Percentiles rank a stretch among this genome's conserved stretches.
phyloP scores from a whole-genome alignment of 441 rosid genomes.

The Melastoma candidum region DNA sequence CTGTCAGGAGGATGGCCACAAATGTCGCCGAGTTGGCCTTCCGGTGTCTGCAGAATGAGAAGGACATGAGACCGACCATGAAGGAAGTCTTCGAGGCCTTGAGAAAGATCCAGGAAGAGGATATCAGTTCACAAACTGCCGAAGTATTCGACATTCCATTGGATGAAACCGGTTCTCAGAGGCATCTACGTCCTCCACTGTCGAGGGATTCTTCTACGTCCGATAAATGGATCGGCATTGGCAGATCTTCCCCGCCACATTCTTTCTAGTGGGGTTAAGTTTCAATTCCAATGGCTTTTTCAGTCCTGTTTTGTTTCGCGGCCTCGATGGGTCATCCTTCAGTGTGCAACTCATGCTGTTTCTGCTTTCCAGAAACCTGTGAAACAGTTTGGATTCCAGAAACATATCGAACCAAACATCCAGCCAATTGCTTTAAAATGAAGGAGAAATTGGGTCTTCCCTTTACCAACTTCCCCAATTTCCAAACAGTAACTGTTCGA shows the following conservation, averaged over 20 bases:
- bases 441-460: too few species aligned
- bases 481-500: too few species aligned
- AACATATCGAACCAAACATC: too few species aligned
- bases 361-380: too few species aligned
- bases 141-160: conserved; percentile 34
- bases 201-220: conserved; percentile 41
- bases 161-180: conserved; percentile 41
- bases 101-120: conserved; percentile 24
- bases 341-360: too few species aligned
- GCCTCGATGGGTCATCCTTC: too few species aligned
- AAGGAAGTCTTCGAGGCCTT: conserved; percentile 29
- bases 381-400: too few species aligned
- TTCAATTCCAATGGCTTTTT: too few species aligned
- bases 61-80: conserved; percentile 53
- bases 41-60: conserved; percentile 47
- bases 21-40: conserved; percentile 46
- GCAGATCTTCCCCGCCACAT: conserved; percentile 20
- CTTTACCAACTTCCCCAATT: too few species aligned
- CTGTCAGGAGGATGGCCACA: conserved; percentile 26
- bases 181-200: conserved; percentile 30
- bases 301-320: too few species aligned
- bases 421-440: too few species aligned
- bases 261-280: conserved; percentile 18
- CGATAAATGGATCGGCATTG: conserved; percentile 44
- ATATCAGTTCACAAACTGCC: conserved; percentile 19